phyloP scores from a whole-genome alignment of 805 yeast genomes.

The Pichia nanzhaoensis region DNA sequence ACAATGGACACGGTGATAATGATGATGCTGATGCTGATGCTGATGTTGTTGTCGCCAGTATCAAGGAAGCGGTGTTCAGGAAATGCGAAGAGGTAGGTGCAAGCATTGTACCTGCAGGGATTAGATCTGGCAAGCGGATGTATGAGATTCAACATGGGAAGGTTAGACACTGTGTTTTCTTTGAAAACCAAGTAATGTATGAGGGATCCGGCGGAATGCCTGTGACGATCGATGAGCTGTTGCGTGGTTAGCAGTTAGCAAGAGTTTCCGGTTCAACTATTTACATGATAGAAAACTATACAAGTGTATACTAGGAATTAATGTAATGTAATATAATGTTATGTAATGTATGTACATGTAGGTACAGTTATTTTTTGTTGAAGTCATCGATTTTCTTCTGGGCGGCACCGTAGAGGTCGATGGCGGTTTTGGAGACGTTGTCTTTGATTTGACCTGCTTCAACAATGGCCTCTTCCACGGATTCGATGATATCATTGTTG shows the following conservation, averaged over 20 bases:
- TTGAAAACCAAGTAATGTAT: slow-evolving; percentile 6
- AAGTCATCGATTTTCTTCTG: slow-evolving; percentile 17
- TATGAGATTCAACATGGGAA: slow-evolving; percentile 32
- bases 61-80: slow-evolving; percentile 59
- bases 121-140: neutral
- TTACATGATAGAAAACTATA: no score
- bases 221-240: neutral
- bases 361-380: slow-evolving; percentile 7
- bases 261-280: neutral
- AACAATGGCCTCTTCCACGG: slow-evolving; percentile 16
- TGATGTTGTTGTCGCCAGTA: slow-evolving; percentile 17
- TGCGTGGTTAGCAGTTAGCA: neutral
- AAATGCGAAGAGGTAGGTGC: slow-evolving; percentile 49
- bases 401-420: slow-evolving; percentile 15
- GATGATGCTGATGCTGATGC: no score
- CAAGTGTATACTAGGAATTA: no score
- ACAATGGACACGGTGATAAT: no score
- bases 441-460: slow-evolving; percentile 19
- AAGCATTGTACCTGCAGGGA: slow-evolving; percentile 30
- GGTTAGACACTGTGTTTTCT: neutral
- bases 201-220: neutral
- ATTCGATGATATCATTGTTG: slow-evolving; percentile 18
- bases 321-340: neutral
- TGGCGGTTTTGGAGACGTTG: slow-evolving; percentile 8
- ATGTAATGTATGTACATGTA: no score